phyloP scores from a whole-genome alignment of 768 basidiomycete genomes.

The Amanita pseudoporphyria region DNA sequence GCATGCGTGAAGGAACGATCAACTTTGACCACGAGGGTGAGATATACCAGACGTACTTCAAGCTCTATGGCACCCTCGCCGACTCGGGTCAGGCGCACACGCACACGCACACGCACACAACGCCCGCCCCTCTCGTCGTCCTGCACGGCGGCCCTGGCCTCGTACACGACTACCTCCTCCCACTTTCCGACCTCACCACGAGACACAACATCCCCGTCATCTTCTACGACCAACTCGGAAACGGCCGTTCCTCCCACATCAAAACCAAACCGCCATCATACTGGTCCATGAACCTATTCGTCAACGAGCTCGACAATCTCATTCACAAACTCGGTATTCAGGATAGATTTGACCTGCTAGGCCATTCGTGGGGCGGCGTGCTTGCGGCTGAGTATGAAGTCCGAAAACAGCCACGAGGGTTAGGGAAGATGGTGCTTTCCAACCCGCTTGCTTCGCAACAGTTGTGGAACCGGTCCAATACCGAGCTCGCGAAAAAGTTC shows the following conservation, averaged over 20 bases:
- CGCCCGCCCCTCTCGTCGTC: slow-evolving; percentile 27
- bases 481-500: slow-evolving; percentile 11
- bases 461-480: slow-evolving; percentile 16
- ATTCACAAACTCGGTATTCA: slow-evolving; percentile 30
- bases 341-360: slow-evolving; percentile 32
- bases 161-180: slow-evolving; percentile 32
- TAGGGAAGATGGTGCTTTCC: slow-evolving; percentile 22
- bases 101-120: not conserved
- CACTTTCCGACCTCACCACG: slow-evolving; percentile 27
- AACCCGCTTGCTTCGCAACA: slow-evolving; percentile 16
- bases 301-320: slow-evolving; percentile 44
- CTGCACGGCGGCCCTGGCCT: slow-evolving; percentile 45
- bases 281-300: slow-evolving; percentile 42
- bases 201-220: slow-evolving; percentile 32
- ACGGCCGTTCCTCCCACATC: slow-evolving; percentile 41
- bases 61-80: slow-evolving; percentile 28
- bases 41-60: slow-evolving; percentile 33
- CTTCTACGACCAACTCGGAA: slow-evolving; percentile 49
- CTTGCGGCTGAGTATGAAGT: slow-evolving; percentile 29
- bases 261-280: slow-evolving; percentile 34
- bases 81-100: slow-evolving; percentile 3
- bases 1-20: not conserved
- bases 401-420: slow-evolving; percentile 23
- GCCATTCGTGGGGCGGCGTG: slow-evolving; percentile 50
- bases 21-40: slow-evolving; percentile 11